Percentiles rank a stretch among this genome's conserved stretches.
Evolutionary conservation across 768 basidiomycete genomes (phyloP).

Genomic region (Boletus edulis): DNA sequence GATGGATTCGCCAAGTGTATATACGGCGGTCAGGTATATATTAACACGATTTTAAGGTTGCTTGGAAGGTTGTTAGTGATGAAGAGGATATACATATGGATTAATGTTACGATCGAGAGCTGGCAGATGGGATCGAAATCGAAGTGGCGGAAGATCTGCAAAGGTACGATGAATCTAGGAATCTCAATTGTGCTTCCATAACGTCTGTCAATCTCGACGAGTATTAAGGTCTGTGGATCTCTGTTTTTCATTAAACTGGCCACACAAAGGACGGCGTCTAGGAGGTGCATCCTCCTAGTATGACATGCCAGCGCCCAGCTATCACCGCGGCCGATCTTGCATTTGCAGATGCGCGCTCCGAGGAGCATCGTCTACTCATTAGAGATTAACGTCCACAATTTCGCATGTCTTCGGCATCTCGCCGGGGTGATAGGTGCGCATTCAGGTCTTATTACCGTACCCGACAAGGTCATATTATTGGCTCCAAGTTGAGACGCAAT

Average conservation of each 20-base stretch:
- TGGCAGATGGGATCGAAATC: conserved; percentile 20
- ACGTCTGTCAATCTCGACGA: conserved; percentile 22
- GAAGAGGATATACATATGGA: conserved; percentile 17
- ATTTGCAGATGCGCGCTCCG: conserved; percentile 15
- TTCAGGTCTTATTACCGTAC: conserved; percentile 7
- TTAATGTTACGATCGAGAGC: conserved; percentile 13
- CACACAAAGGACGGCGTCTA: conserved; percentile 15
- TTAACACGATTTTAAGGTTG: conserved; percentile 21
- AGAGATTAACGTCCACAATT: conserved; percentile 24
- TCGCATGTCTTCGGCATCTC: conserved; percentile 4
- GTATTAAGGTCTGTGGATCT: conserved; percentile 21
- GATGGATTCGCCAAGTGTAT: conserved; percentile 15
- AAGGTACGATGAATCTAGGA: conserved; percentile 19
- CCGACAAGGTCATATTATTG: conserved; percentile 22
- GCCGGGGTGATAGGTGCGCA: conserved; percentile 10
- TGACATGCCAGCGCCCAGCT: neutral
- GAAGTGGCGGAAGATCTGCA: conserved; percentile 19
- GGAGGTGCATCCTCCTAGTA: conserved; percentile 3
- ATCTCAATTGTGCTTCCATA: conserved; percentile 15
- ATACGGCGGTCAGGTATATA: conserved; percentile 7
- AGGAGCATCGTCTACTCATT: conserved; percentile 18
- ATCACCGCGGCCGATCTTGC: conserved; percentile 28
- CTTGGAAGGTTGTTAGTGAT: neutral
- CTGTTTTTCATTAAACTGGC: conserved; percentile 2
- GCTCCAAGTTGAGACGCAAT: neutral